Evolutionary conservation across 352 stramenopile genomes (phyloP).

Genomic region (Phytophthora sansomeana): DNA sequence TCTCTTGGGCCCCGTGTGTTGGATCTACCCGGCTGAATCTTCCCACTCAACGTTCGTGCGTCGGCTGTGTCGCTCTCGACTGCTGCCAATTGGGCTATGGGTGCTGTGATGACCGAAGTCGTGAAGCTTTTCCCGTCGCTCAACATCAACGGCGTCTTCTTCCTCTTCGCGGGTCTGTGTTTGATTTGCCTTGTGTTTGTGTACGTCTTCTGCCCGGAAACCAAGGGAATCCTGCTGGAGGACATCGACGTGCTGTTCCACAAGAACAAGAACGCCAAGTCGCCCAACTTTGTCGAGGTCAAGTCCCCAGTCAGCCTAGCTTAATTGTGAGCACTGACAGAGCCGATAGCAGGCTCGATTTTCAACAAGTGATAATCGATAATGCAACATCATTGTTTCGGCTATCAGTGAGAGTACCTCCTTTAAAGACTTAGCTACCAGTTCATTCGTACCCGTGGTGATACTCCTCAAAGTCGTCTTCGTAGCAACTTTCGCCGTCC

Average conservation of each 20-base stretch:
- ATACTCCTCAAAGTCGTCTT: conserved; percentile 87
- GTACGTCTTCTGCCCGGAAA: conserved; percentile 51
- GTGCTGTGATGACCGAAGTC: conserved; percentile 49
- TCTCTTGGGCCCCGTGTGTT: conserved; percentile 51
- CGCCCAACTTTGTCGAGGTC: not conserved
- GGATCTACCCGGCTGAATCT: conserved; percentile 70
- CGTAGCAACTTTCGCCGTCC: conserved; percentile 67
- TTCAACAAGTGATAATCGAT: no score
- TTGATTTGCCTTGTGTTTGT: conserved; percentile 45
- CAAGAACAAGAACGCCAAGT: not conserved
- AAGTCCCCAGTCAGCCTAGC: no score
- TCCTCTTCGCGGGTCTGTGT: conserved; percentile 54
- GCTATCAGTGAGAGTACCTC: no score
- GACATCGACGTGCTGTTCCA: conserved; percentile 42
- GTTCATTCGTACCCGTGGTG: conserved; percentile 21
- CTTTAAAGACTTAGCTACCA: no score
- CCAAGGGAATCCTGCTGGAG: conserved; percentile 51
- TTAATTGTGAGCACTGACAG: no score
- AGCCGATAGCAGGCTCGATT: no score
- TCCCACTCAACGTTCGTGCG: conserved; percentile 50
- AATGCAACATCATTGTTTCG: no score
- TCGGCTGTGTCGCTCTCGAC: conserved; percentile 27
- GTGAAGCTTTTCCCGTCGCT: no score
- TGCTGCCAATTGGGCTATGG: conserved; percentile 53
- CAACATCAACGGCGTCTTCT: conserved; percentile 69